These are phyloP conservation scores for Sordariomycetes sp. DNA, from an alignment of 2,329 filamentous ascomycete species.

Conservation along the genomic window DNA sequence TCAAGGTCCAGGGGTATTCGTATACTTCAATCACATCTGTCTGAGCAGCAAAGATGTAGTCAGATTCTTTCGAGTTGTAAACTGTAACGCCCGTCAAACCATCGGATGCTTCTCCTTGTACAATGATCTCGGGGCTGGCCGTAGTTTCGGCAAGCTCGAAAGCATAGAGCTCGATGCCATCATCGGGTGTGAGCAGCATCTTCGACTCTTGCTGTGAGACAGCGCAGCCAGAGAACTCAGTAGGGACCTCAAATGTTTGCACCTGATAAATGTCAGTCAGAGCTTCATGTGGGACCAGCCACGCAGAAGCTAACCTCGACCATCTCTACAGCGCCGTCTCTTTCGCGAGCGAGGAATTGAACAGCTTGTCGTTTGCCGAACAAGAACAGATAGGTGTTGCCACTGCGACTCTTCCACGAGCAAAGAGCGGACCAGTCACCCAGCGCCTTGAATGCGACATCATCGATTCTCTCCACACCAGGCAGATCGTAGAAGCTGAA, in stretches of 20 bases:
- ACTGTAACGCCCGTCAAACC: slow-evolving; percentile 31
- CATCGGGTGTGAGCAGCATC: slow-evolving; percentile 30
- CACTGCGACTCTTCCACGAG: slow-evolving; percentile 29
- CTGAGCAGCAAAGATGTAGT: slow-evolving; percentile 32
- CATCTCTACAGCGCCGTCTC: slow-evolving; percentile 19
- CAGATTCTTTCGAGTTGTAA: slow-evolving; percentile 22
- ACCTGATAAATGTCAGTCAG: slow-evolving; percentile 13
- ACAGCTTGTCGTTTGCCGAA: slow-evolving; percentile 32
- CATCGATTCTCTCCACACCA: slow-evolving; percentile 17
- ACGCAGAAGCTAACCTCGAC: slow-evolving; percentile 20
- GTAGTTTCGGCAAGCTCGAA: slow-evolving; percentile 30
- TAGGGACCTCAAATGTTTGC: slow-evolving; percentile 29
- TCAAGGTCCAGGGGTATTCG: slow-evolving; percentile 18
- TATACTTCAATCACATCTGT: slow-evolving; percentile 28
- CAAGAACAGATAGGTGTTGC: slow-evolving; percentile 32
- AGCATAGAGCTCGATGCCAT: slow-evolving; percentile 23
- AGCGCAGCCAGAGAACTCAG: slow-evolving; percentile 33
- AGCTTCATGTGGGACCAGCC: not conserved
- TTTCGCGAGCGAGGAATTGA: slow-evolving; percentile 25
- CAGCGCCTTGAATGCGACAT: slow-evolving; percentile 21
- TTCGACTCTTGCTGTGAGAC: slow-evolving; percentile 22
- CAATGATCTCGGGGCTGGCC: slow-evolving; percentile 20
- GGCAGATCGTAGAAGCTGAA: slow-evolving; percentile 28
- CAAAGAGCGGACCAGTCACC: slow-evolving; percentile 40
- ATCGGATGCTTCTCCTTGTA: slow-evolving; percentile 22